Conservation (phyloP, 192 early-diverging fungal species). For the Powellomyces hirtus region DNA sequence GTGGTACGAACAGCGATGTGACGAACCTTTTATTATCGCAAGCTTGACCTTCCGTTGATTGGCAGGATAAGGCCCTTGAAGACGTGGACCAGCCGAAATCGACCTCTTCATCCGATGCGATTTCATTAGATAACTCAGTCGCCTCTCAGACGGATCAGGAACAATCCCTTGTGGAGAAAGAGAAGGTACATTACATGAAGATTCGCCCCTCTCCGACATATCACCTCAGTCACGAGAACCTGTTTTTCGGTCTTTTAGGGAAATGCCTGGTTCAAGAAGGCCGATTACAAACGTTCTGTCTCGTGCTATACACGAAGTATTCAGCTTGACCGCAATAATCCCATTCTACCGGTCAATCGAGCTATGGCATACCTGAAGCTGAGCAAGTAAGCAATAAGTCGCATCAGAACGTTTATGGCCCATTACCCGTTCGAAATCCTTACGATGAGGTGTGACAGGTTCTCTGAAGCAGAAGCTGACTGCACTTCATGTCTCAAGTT, state of each 20-base stretch:
- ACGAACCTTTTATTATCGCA: too few species aligned
- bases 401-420: too few species aligned
- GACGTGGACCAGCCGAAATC: constrained; percentile 23
- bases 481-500: constrained; percentile 57
- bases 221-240: background rate
- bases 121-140: background rate
- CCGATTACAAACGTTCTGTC: constrained; percentile 40
- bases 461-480: constrained; percentile 62
- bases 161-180: constrained; percentile 47
- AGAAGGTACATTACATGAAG: constrained; percentile 32
- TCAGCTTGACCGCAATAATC: constrained; percentile 54
- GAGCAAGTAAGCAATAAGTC: constrained; percentile 56
- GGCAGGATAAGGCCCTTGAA: constrained; percentile 32
- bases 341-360: constrained; percentile 67
- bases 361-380: constrained; percentile 83
- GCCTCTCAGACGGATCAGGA: constrained; percentile 23
- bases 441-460: too few species aligned
- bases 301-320: constrained; percentile 57
- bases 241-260: constrained; percentile 26
- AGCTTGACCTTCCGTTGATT: too few species aligned
- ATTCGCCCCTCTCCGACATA: background rate
- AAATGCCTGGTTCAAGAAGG: constrained; percentile 52
- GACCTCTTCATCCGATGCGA: background rate
- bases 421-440: too few species aligned
- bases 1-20: constrained; percentile 38